Percentiles rank a stretch among this genome's conserved stretches.
phyloP scores from a whole-genome alignment of 2,329 filamentous ascomycete genomes.

The Bipolaris cookei region DNA sequence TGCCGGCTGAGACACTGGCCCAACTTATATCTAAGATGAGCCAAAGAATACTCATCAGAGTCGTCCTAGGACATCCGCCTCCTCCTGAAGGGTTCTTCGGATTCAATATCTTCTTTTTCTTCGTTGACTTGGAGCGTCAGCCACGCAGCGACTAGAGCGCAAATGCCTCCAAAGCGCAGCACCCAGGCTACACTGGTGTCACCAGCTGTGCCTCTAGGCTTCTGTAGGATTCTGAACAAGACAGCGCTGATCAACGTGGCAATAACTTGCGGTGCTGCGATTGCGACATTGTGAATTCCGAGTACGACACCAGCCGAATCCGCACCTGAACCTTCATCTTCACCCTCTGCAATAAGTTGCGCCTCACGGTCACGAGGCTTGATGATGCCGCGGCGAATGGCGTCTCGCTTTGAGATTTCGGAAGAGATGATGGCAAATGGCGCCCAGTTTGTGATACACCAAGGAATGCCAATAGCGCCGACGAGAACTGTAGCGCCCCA shows the following conservation, averaged over 20 bases:
- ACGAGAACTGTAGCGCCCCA: slow-evolving; percentile 77
- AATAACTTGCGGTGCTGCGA: slow-evolving; percentile 89
- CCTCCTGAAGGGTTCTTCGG: slow-evolving; percentile 31
- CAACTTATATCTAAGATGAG: slow-evolving; percentile 16
- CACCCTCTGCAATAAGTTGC: slow-evolving; percentile 50
- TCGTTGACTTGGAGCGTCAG: slow-evolving; percentile 73
- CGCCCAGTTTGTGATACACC: slow-evolving; percentile 92
- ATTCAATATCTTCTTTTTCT: slow-evolving; percentile 51
- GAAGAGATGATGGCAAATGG: slow-evolving; percentile 94
- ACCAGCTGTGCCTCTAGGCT: slow-evolving; percentile 80
- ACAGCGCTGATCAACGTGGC: slow-evolving; percentile 83
- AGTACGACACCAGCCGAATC: slow-evolving; percentile 89
- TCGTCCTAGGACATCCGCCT: slow-evolving; percentile 32
- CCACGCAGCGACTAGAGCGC: slow-evolving; percentile 77
- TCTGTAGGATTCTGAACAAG: slow-evolving; percentile 86
- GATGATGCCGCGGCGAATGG: slow-evolving; percentile 62
- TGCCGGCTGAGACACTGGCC: slow-evolving; percentile 17
- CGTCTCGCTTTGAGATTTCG: slow-evolving; percentile 84
- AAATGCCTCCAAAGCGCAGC: slow-evolving; percentile 80
- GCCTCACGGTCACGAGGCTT: slow-evolving; percentile 50
- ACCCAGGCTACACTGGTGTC: slow-evolving; percentile 90
- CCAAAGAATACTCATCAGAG: slow-evolving; percentile 20
- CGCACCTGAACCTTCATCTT: slow-evolving; percentile 64
- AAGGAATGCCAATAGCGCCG: slow-evolving; percentile 83
- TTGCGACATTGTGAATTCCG: slow-evolving; percentile 93